phyloP scores from a whole-genome alignment of 2,329 filamentous ascomycete species.

The Cladosporium sphaerospermum region DNA sequence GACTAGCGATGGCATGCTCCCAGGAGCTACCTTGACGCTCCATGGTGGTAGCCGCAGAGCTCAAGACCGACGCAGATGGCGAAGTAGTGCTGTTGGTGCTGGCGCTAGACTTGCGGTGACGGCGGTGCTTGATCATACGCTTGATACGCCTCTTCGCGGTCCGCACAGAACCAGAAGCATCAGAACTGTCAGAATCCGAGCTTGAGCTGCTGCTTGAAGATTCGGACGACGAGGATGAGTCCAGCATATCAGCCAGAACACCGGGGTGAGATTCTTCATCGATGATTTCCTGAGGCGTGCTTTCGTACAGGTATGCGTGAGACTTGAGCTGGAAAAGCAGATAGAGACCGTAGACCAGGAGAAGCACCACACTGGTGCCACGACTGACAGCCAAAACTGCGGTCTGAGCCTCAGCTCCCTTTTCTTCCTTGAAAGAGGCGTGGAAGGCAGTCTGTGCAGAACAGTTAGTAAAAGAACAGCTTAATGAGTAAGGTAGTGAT shows the following conservation, averaged over 20 bases:
- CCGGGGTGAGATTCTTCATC: constrained; percentile 87
- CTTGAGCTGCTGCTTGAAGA: constrained; percentile 46
- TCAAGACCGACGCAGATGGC: constrained; percentile 32
- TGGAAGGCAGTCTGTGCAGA: constrained; percentile 71
- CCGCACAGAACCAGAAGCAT: constrained; percentile 36
- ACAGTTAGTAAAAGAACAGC: constrained; percentile 7
- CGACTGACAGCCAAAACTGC: constrained; percentile 79
- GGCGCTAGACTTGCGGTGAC: constrained; percentile 69
- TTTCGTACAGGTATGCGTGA: constrained; percentile 86
- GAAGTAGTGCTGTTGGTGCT: constrained; percentile 64
- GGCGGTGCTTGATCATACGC: constrained; percentile 63
- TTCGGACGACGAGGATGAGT: constrained; percentile 55
- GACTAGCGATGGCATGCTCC: constrained; percentile 24
- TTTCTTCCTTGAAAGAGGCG: constrained; percentile 60
- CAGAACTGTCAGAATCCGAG: constrained; percentile 61
- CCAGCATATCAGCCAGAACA: constrained; percentile 73
- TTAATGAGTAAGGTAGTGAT: not conserved
- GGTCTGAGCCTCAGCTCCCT: constrained; percentile 52
- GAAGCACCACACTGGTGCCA: constrained; percentile 78
- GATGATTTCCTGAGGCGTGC: constrained; percentile 85
- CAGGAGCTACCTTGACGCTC: constrained; percentile 35
- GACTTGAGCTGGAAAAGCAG: constrained; percentile 88
- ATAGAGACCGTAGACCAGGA: constrained; percentile 77
- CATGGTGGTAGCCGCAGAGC: constrained; percentile 36
- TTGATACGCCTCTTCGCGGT: constrained; percentile 72